Evolutionary conservation across 2,329 filamentous ascomycete genomes (phyloP), one percentile per base, ranked within the genome.

Genomic region (Pseudonectria buxi): DNA sequence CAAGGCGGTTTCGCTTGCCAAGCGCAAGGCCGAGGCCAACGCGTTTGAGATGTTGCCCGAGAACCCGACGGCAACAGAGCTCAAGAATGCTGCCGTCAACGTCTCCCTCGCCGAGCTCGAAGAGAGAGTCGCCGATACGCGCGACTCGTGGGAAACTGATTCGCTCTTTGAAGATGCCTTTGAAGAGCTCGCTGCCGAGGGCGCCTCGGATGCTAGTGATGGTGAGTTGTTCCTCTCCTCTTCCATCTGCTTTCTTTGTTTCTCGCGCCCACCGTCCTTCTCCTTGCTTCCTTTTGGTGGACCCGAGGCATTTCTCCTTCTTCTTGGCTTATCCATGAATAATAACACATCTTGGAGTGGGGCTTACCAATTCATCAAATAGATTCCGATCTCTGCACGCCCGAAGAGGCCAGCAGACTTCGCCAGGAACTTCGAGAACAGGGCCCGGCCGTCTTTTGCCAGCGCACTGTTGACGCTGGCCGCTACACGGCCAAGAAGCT

Each of bases 401-500:
- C 78, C 10, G 76, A 84, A 44, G 83, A 94, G 63, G 78, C 83
- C 16, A 66, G 73, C 40, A 67, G 69, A 13, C 83, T 81, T 55
- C 79, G 84, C 46, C 74, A 81, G 50, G 73, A 83, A 44, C 70
- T 95, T 40, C 83, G 83, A 55, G 71, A 78, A 34, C 69, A 88
- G 43, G 89, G 89, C n/a, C 83, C 85, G 14, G 74, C 78, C 41
- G 73, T 81, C 41, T 94, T 95, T 58, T 78, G 86, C 54, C 69
- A 78, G 49, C 72, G 80, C 48, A 88, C 83, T 24, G 69, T 94
- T 33, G 76, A 79, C 44, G 71, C 72, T 35, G 78, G 80, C 24
- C 71, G 69, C 33, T 80, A 92, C 56, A 81, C 82, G 14, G 84
- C 84, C 36, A 87, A 83, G 63, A 90, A 86, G 62, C 71, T 95